Percentiles rank a stretch among this genome's conserved stretches.
Conservation (phyloP, 768 basidiomycete species). For the button mushroom (Agaricus bisporus) region DNA sequence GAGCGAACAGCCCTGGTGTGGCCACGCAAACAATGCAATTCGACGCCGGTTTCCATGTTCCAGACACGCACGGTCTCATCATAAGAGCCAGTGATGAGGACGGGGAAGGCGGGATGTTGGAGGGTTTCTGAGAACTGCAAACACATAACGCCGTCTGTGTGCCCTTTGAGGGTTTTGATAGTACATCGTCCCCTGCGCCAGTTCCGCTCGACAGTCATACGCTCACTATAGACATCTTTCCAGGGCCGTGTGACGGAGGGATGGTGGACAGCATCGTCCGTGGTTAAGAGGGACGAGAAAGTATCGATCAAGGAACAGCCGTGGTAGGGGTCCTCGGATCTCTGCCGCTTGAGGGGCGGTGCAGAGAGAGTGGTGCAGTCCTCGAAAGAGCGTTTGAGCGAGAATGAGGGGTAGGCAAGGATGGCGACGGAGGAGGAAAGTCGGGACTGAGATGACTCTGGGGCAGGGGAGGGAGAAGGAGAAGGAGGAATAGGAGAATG, state of each 20-base stretch:
- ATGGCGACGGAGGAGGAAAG: constrained; percentile 20
- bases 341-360: constrained; percentile 48
- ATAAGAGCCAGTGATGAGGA: constrained; percentile 97
- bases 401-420: constrained; percentile 12
- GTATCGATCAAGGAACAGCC: constrained; percentile 9
- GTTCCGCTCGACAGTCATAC: constrained; percentile 93
- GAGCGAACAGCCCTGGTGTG: constrained; percentile 90
- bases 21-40: constrained; percentile 78
- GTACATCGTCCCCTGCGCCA: constrained; percentile 92
- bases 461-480: constrained; percentile 24
- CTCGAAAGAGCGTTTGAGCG: constrained; percentile 26
- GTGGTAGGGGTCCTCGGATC: constrained; percentile 23
- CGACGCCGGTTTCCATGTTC: constrained; percentile 90
- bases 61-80: constrained; percentile 92
- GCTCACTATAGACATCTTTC: constrained; percentile 98
- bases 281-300: constrained; percentile 10
- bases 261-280: constrained; percentile 21
- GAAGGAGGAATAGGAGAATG: constrained; percentile 1
- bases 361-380: constrained; percentile 16
- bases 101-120: constrained; percentile 77
- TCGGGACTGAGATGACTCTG: constrained; percentile 25
- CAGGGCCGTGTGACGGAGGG: constrained; percentile 75
- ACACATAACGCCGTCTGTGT: constrained; percentile 96
- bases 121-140: constrained; percentile 89
- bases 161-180: constrained; percentile 82